Evolutionary conservation across 495 filamentous ascomycete genomes (phyloP).

Genomic region (Podospora sp.): DNA sequence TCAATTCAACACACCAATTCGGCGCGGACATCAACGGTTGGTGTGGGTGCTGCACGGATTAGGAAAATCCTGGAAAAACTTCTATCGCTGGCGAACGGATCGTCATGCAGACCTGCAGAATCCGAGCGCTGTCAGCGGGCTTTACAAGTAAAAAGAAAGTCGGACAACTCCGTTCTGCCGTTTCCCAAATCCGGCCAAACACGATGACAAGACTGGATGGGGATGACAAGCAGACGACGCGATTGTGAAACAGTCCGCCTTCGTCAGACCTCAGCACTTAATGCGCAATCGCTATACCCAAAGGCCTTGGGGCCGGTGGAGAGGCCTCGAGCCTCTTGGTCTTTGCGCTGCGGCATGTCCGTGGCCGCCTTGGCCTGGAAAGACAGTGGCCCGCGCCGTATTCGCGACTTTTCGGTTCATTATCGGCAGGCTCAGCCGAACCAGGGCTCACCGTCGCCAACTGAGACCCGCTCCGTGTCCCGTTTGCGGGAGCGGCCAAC

Average conservation of each 20-base stretch:
- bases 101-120: slow-evolving; percentile 8
- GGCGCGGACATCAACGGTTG: background rate
- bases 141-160: background rate
- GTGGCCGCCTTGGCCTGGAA: background rate
- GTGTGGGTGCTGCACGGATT: slow-evolving; percentile 3
- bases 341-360: background rate
- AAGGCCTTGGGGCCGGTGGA: background rate
- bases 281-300: slow-evolving; percentile 1
- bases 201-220: too few relatives aligned
- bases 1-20: background rate
- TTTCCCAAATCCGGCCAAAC: too few relatives aligned
- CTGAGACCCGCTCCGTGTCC: slow-evolving; percentile 4
- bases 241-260: slow-evolving; percentile 8
- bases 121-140: slow-evolving; percentile 12
- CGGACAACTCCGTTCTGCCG: too few relatives aligned
- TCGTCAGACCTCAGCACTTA: background rate
- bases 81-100: slow-evolving; percentile 16
- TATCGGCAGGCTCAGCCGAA: slow-evolving; percentile 6
- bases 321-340: slow-evolving; percentile 6
- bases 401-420: background rate
- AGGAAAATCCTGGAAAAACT: background rate
- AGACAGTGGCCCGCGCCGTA: background rate
- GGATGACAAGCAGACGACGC: background rate
- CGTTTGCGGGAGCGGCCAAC: background rate
- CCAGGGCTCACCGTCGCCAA: background rate